Evolutionary conservation across 2,329 filamentous ascomycete species (phyloP).

Genomic region (Leptographium radiaticola): DNA sequence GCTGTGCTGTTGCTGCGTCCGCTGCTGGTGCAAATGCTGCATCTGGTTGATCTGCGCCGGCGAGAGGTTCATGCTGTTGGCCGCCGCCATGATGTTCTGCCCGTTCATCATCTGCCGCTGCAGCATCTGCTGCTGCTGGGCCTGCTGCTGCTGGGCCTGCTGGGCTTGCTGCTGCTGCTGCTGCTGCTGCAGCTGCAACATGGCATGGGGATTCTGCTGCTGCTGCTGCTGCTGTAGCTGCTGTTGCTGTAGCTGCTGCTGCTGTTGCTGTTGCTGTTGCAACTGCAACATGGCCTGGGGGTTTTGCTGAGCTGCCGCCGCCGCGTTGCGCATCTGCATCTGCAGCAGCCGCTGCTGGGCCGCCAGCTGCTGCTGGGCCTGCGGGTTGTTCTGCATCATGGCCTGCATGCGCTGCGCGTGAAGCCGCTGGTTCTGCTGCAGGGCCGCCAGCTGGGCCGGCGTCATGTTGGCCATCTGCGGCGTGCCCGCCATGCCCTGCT

Average conservation of each 20-base stretch:
- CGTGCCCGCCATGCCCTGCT: slow-evolving; percentile 28
- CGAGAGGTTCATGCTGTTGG: slow-evolving; percentile 16
- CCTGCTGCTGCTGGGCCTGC: slow-evolving; percentile 25
- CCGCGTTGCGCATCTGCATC: slow-evolving; percentile 19
- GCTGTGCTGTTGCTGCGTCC: slow-evolving; percentile 13
- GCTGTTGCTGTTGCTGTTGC: slow-evolving; percentile 16
- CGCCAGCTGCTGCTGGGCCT: slow-evolving; percentile 17
- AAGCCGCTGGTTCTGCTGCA: slow-evolving; percentile 34
- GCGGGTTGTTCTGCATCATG: slow-evolving; percentile 23
- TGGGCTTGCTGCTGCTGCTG: slow-evolving; percentile 16
- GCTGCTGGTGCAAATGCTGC: slow-evolving; percentile 15
- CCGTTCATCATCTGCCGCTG: slow-evolving; percentile 20
- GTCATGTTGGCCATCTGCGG: slow-evolving; percentile 20
- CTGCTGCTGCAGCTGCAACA: slow-evolving; percentile 21
- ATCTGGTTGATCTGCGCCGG: slow-evolving; percentile 17
- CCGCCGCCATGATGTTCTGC: slow-evolving; percentile 14
- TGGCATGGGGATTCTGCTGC: slow-evolving; percentile 24
- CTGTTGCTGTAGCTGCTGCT: slow-evolving; percentile 21
- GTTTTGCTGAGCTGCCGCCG: slow-evolving; percentile 16
- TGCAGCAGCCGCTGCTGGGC: slow-evolving; percentile 21
- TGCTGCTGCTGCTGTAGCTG: slow-evolving; percentile 19
- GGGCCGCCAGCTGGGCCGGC: slow-evolving; percentile 30
- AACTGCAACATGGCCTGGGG: slow-evolving; percentile 17
- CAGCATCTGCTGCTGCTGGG: slow-evolving; percentile 22
- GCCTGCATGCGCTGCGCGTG: slow-evolving; percentile 19